phyloP scores from a whole-genome alignment of 495 filamentous ascomycete species.

The Viridothelium virens region DNA sequence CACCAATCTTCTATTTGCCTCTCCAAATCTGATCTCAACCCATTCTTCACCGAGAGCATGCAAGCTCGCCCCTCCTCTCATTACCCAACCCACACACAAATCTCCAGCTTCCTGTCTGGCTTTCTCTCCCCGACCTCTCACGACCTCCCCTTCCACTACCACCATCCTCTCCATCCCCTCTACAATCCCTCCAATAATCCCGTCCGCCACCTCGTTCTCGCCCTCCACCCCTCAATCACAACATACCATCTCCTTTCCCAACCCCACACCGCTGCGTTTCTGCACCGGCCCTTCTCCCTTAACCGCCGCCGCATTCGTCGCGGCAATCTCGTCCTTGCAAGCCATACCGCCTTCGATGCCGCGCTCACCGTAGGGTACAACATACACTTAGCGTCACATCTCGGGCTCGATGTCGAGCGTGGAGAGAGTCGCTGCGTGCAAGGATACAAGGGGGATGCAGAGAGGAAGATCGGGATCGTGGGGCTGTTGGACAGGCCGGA shows the following conservation, averaged over 20 bases:
- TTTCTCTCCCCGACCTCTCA: background rate
- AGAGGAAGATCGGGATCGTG: constrained; percentile 22
- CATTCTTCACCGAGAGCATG: background rate
- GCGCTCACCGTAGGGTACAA: constrained; percentile 25
- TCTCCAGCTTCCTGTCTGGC: constrained; percentile 2
- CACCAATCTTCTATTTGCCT: background rate
- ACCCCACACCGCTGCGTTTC: constrained; percentile 13
- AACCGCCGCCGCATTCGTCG: constrained; percentile 14
- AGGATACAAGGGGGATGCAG: constrained; percentile 24
- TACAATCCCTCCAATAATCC: constrained; percentile 4
- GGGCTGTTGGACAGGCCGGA: constrained; percentile 10
- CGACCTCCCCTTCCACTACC: constrained; percentile 12
- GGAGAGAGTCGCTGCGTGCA: constrained; percentile 14
- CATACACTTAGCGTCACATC: constrained; percentile 13
- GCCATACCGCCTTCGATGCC: constrained; percentile 25
- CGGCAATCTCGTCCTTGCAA: constrained; percentile 19
- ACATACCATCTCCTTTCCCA: background rate
- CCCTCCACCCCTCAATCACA: background rate
- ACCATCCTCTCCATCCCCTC: background rate
- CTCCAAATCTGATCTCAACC: too few species aligned
- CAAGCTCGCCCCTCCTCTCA: background rate
- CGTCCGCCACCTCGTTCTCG: background rate
- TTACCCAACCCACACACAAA: background rate
- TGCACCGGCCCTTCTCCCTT: constrained; percentile 25
- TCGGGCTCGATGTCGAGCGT: constrained; percentile 17